Evolutionary conservation across 768 basidiomycete genomes (phyloP).

Genomic region (Chalciporus sphaerocephalus): DNA sequence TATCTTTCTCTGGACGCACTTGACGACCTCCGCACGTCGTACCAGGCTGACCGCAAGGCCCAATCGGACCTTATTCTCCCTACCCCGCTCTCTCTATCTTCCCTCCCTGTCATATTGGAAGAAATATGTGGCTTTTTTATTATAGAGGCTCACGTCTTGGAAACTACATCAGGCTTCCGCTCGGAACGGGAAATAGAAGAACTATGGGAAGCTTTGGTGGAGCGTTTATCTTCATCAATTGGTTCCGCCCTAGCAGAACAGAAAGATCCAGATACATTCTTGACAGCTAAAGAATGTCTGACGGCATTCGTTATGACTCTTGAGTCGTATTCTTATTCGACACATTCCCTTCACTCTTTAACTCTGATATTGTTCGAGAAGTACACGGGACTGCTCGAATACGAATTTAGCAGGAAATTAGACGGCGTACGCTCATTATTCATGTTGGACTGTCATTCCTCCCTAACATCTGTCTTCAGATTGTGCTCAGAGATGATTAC

Average conservation of each 20-base stretch:
- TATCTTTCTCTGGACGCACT: conserved; percentile 89
- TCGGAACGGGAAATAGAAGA: conserved; percentile 89
- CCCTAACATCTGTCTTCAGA: conserved; percentile 40
- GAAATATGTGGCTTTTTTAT: conserved; percentile 98
- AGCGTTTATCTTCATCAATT: conserved; percentile 68
- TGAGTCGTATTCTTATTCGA: conserved; percentile 88
- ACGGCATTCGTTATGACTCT: conserved; percentile 87
- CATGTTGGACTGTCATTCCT: background rate
- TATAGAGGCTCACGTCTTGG: conserved; percentile 87
- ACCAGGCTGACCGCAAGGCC: conserved; percentile 97
- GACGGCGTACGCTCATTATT: conserved; percentile 54
- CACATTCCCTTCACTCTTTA: conserved; percentile 74
- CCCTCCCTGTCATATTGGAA: conserved; percentile 75
- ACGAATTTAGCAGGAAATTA: conserved; percentile 76
- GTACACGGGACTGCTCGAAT: conserved; percentile 78
- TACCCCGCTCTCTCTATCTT: conserved; percentile 56
- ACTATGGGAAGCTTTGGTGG: conserved; percentile 85
- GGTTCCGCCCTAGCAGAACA: conserved; percentile 68
- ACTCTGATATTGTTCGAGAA: conserved; percentile 88
- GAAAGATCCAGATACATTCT: conserved; percentile 74
- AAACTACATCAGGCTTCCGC: conserved; percentile 86
- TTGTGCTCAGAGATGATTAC: conserved; percentile 82
- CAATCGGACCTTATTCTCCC: conserved; percentile 96
- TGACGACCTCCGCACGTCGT: conserved; percentile 83
- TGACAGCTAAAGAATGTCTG: conserved; percentile 79